phyloP scores from a whole-genome alignment of 768 basidiomycete genomes.

The Boletellus ananiceps region DNA sequence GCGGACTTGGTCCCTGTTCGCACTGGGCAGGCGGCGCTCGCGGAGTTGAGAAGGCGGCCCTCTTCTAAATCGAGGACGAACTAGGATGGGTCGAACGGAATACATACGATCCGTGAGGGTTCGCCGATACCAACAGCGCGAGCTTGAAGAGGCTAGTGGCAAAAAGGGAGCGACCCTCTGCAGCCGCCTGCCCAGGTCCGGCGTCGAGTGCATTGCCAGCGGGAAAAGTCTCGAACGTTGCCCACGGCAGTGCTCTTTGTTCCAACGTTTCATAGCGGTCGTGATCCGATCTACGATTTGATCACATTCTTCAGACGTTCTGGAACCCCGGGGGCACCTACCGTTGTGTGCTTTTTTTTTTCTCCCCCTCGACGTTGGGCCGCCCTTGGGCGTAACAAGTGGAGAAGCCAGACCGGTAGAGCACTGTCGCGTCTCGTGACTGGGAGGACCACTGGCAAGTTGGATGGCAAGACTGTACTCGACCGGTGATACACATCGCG shows the following conservation, averaged over 20 bases:
- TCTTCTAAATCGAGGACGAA: constrained; percentile 28
- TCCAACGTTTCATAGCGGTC: not conserved
- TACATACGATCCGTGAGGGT: not conserved
- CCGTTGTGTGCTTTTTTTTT: constrained; percentile 3
- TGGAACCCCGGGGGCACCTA: not conserved
- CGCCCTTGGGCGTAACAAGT: not conserved
- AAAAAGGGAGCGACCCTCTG: not conserved
- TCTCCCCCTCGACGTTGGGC: not conserved
- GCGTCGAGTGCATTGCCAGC: not conserved
- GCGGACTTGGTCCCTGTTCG: constrained; percentile 19
- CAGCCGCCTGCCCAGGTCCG: not conserved
- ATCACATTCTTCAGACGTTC: not conserved
- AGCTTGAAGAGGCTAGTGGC: not conserved
- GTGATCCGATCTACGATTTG: not conserved
- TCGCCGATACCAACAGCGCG: not conserved
- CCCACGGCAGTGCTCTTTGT: too few relatives aligned
- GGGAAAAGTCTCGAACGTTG: not conserved
- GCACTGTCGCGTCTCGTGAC: not conserved
- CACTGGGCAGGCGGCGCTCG: constrained; percentile 23
- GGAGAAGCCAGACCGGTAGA: not conserved
- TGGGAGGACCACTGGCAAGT: not conserved
- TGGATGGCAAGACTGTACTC: too few relatives aligned
- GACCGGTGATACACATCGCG: not conserved
- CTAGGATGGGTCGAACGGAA: constrained; percentile 9
- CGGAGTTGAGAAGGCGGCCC: constrained; percentile 25